phyloP scores from a whole-genome alignment of 352 stramenopile species.

The Elongisporangium undulatum region DNA sequence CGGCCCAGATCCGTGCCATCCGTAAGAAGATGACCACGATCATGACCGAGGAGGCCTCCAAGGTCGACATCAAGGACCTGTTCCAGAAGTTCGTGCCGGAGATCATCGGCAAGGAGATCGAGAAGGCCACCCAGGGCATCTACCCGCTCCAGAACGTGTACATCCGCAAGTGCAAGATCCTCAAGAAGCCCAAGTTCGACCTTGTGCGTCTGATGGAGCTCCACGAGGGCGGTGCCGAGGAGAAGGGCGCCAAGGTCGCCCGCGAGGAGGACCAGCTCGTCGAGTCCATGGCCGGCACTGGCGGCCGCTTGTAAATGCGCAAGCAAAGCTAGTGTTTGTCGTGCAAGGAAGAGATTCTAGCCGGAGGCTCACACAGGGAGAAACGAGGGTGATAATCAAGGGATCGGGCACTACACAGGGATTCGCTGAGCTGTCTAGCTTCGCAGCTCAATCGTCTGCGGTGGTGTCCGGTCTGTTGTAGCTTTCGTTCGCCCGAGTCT shows the following conservation, averaged over 20 bases:
- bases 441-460: not conserved
- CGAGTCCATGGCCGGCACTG: conserved; percentile 81
- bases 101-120: conserved; percentile 98
- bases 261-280: conserved; percentile 85
- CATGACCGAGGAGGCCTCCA: conserved; percentile 97
- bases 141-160: conserved; percentile 99
- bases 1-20: conserved; percentile 95
- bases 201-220: conserved; percentile 99
- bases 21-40: conserved; percentile 98
- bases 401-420: not conserved
- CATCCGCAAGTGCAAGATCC: conserved; percentile 99
- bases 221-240: conserved; percentile 93
- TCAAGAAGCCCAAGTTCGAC: conserved; percentile 99
- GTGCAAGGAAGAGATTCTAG: conserved; percentile 5
- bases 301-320: conserved; percentile 83
- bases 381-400: not conserved
- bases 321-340: conserved; percentile 10
- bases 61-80: conserved; percentile 99
- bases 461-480: not conserved
- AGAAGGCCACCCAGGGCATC: conserved; percentile 96
- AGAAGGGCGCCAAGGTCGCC: conserved; percentile 90
- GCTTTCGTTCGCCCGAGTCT: conserved; percentile 3
- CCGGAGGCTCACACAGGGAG: not conserved
- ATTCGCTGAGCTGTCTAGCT: not conserved
- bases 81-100: conserved; percentile 99